Base-by-base conservation (phyloP, 2,329 filamentous ascomycete species). In the Dactylonectria macrodidyma region DNA sequence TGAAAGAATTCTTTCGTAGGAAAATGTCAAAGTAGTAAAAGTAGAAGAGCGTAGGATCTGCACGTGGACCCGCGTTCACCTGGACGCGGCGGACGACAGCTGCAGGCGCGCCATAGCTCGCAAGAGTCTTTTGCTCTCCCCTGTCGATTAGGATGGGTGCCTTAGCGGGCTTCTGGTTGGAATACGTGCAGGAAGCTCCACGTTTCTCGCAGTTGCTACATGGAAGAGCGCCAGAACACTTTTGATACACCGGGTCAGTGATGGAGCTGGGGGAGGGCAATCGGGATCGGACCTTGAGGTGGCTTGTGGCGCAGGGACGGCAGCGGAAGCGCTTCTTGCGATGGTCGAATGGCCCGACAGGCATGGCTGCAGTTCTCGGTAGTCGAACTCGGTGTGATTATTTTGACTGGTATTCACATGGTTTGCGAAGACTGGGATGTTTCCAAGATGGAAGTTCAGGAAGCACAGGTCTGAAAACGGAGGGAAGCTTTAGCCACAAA, bases 151-250 rank as follows among this genome's bases (percentile, higher is more conserved):
- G 44, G 2, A 81, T 79, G 3, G 65, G 51, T 0, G 59, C 57
- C 1, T 50, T 33, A 3, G 30, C 46, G 30, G 10, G 26, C 26
- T 24, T 16, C 12, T 55, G 50, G 62, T 50, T 14, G 24, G 36
- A 5, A 62, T 76, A 80, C 7, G 56, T 52, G 58, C 79, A 82
- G 0, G 34, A 3, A 2, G 75, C 48, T 2, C 59, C 67, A 12
- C 71, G 74, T 9, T 74, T 75, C 14, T 72, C 68, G 55, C 80
- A 82, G 41, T 77, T 75, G 7, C 51, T 67, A 50, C 80, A 82
- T 5, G 80, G 79, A 24, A 56, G 30, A 7, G 50, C 66, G 41
- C 80, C 80, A 59, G 79, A 81, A 68, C 80, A 82, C 80, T 81
- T 6, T 6, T 1, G 5, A 52, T n/a, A 22, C 26, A 4, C 33